phyloP scores from a whole-genome alignment of 2,329 filamentous ascomycete species.

The Aspergillus fumigatus region DNA sequence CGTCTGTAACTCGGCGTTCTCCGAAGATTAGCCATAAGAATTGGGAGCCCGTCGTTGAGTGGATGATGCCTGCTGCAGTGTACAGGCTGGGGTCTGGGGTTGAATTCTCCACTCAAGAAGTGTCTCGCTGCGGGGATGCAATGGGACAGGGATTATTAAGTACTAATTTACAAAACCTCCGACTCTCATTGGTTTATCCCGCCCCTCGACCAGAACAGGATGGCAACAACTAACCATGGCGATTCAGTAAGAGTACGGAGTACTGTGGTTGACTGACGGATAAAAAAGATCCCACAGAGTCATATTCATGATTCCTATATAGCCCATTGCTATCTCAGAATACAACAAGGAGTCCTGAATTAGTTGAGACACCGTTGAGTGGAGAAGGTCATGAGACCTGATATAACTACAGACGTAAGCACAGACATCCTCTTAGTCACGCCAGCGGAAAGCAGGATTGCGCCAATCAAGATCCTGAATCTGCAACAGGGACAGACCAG shows the following conservation, averaged over 20 bases:
- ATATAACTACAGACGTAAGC: background rate
- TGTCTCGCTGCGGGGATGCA: background rate
- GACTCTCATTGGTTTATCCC: background rate
- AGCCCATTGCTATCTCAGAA: background rate
- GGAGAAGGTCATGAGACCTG: background rate
- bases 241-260: background rate
- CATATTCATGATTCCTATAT: background rate
- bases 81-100: background rate
- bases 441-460: conserved; percentile 63
- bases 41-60: too few species aligned
- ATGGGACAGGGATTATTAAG: background rate
- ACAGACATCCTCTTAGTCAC: conserved; percentile 17
- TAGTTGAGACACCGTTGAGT: background rate
- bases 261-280: too few species aligned
- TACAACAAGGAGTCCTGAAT: background rate
- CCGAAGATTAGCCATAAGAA: background rate
- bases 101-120: background rate
- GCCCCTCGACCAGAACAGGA: too few species aligned
- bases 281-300: too few species aligned
- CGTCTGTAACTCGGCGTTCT: background rate
- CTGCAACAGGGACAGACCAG: conserved; percentile 49
- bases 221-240: background rate
- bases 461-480: conserved; percentile 62
- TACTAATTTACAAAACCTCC: too few species aligned
- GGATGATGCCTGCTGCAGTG: too few species aligned